Base-by-base conservation (phyloP, 139 green algal species). In the Desmodesmus armatus region DNA sequence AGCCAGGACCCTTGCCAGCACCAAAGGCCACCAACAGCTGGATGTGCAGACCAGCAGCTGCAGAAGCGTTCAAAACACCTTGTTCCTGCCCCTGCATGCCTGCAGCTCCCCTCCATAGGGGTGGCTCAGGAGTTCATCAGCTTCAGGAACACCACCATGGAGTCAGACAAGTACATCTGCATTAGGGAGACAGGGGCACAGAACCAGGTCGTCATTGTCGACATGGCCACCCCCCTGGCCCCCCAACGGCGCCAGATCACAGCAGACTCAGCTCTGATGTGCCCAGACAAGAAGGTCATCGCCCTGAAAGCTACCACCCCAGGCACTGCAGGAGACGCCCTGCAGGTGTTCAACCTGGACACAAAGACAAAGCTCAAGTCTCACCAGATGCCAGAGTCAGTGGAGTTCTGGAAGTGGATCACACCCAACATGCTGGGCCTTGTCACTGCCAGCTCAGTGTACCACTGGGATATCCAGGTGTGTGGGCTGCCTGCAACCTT, bases 321-420 rank as follows among this genome's bases (percentile, higher is more conserved):
- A 33, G 90, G 90, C 29, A 90, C 91, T 1, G 74, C 88, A 25
- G 95, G 94, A 6, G 95, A 98, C 84, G 95, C 94, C 41, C 92
- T 99, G 62, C 97, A 99, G 88, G 96, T 99, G 25, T 99, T 99
- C 90, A 98, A 99, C 93, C 91, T 99, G 78, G 98, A 98, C 49
- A 94, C 90, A 29, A 99, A 99, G 95, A 89, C 91, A n/a, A 99
- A 99, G 92, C 93, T 99, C 63, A 99, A 99, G 91, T 93, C 93
- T 0, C 94, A 97, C 84, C 93, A 98, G 85, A 99, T 99, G 92
- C 89, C 92, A 13, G 94, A 99, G 92, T 89, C 91, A 29, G 95
- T 98, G 21, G 95, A 98, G 75, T 99, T 98, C 87, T 99, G 98
- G 98, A 99, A 98, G 85, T 99, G 98, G 98, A 95, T 98, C 67